Conservation (phyloP, 2,329 filamentous ascomycete genomes). For the Plectosphaerella plurivora region DNA sequence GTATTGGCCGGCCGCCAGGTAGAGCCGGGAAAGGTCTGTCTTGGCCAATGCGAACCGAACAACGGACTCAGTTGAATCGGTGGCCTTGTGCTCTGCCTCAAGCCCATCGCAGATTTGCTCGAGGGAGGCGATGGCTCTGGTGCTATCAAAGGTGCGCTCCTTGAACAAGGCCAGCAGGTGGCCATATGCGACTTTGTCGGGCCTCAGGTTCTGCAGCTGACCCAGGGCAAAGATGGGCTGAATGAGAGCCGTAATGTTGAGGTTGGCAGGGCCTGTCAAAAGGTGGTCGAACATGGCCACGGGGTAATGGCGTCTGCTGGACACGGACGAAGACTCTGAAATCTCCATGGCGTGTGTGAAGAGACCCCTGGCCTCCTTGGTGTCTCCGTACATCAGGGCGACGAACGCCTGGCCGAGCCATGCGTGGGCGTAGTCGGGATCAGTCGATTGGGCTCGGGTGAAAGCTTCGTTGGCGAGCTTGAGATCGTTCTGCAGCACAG, state of each 20-base stretch:
- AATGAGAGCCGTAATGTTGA: slow-evolving; percentile 61
- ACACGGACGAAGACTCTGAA: slow-evolving; percentile 67
- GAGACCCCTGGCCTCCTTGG: slow-evolving; percentile 72
- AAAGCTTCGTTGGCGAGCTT: slow-evolving; percentile 89
- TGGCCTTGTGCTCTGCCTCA: slow-evolving; percentile 79
- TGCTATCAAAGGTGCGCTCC: slow-evolving; percentile 71
- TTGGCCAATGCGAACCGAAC: slow-evolving; percentile 77
- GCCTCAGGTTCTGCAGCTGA: slow-evolving; percentile 70
- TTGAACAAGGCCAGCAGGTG: slow-evolving; percentile 79
- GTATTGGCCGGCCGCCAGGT: slow-evolving; percentile 65
- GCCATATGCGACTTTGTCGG: slow-evolving; percentile 65
- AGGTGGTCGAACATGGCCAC: slow-evolving; percentile 80
- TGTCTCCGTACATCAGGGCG: slow-evolving; percentile 70
- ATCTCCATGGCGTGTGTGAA: slow-evolving; percentile 96
- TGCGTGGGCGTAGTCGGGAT: slow-evolving; percentile 88
- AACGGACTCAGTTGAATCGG: slow-evolving; percentile 71
- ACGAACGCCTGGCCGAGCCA: slow-evolving; percentile 93
- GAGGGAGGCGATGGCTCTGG: slow-evolving; percentile 59
- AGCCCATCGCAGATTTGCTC: slow-evolving; percentile 63
- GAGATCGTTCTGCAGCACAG: slow-evolving; percentile 76
- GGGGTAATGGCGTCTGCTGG: slow-evolving; percentile 75
- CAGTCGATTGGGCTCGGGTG: slow-evolving; percentile 84
- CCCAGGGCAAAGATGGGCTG: slow-evolving; percentile 85
- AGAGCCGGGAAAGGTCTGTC: slow-evolving; percentile 79
- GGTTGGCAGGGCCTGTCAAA: slow-evolving; percentile 47